Conservation (phyloP, 805 yeast species). For the Debaryomyces castellii region DNA sequence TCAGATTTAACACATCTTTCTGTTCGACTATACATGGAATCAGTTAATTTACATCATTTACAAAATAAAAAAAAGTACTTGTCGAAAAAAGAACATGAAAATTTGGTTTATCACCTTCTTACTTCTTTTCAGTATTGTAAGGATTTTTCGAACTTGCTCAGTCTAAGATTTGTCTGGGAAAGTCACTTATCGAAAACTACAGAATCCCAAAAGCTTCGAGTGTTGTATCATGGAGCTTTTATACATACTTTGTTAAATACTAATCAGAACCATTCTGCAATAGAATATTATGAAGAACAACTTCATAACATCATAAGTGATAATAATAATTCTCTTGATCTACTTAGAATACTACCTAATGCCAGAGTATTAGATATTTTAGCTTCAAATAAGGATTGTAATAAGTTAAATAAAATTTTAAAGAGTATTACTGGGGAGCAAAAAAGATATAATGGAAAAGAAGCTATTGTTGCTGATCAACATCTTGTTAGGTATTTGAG, state of each 20-base stretch:
- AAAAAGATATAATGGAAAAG: neutral
- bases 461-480: slow-evolving; percentile 3
- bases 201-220: slow-evolving; percentile 8
- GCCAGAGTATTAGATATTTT: slow-evolving; percentile 14
- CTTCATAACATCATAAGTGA: neutral
- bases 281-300: slow-evolving; percentile 14
- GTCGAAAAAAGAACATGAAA: neutral
- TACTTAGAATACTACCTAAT: slow-evolving; percentile 16
- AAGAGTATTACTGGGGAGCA: slow-evolving; percentile 7
- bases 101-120: slow-evolving; percentile 5
- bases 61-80: neutral
- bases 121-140: slow-evolving; percentile 9
- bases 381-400: slow-evolving; percentile 20
- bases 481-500: slow-evolving; percentile 24
- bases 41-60: neutral
- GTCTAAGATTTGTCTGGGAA: slow-evolving; percentile 22
- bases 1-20: slow-evolving; percentile 1
- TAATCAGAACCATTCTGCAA: slow-evolving; percentile 22
- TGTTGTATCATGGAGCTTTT: slow-evolving; percentile 21
- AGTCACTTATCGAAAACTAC: slow-evolving; percentile 9
- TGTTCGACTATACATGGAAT: slow-evolving; percentile 4
- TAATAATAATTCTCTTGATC: neutral
- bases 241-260: slow-evolving; percentile 22
- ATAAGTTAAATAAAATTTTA: slow-evolving; percentile 15
- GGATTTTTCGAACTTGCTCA: slow-evolving; percentile 19